Evolutionary conservation across 345 rosid species (phyloP).

Genomic region (Euphorbia tirucalli): DNA sequence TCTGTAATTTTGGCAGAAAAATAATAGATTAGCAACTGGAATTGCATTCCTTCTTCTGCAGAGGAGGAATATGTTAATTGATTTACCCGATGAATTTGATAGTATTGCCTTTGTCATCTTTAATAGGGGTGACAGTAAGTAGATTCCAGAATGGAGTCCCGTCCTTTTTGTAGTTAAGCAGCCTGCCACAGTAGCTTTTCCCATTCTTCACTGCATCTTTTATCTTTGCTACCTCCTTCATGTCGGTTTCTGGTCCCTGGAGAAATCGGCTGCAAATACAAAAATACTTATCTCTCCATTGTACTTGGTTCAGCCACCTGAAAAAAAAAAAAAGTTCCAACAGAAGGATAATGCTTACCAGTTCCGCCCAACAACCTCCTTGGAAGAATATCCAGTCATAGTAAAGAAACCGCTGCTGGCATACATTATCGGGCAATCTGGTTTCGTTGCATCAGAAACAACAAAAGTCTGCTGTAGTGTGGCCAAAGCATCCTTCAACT

Average conservation of each 20-base stretch:
- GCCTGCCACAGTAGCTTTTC: conserved; percentile 79
- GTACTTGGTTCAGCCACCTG: not conserved
- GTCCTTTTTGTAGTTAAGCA: conserved; percentile 89
- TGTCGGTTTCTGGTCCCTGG: conserved; percentile 88
- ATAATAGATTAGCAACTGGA: not conserved
- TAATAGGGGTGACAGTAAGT: conserved; percentile 87
- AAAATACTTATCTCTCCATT: conserved; percentile 1
- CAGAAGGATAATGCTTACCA: conserved; percentile 46
- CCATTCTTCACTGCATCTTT: conserved; percentile 71
- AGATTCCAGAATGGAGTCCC: conserved; percentile 98
- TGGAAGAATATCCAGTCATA: conserved; percentile 89
- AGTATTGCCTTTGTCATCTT: conserved; percentile 69
- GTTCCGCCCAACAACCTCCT: conserved; percentile 83
- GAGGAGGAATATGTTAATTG: not conserved
- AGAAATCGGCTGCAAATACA: conserved; percentile 78
- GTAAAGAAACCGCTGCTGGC: conserved; percentile 93
- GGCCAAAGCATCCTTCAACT: conserved; percentile 79
- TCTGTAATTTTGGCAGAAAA: conserved; percentile 37
- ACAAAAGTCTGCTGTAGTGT: conserved; percentile 94
- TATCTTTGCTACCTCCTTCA: conserved; percentile 68
- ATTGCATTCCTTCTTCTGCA: not conserved
- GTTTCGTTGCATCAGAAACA: conserved; percentile 88
- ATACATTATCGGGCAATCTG: conserved; percentile 82
- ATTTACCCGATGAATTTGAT: conserved; percentile 84
- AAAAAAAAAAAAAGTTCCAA: not conserved